phyloP scores from a whole-genome alignment of 228 moss, liverwort and hornwort genomes.

The Sphagnum magellanicum region DNA sequence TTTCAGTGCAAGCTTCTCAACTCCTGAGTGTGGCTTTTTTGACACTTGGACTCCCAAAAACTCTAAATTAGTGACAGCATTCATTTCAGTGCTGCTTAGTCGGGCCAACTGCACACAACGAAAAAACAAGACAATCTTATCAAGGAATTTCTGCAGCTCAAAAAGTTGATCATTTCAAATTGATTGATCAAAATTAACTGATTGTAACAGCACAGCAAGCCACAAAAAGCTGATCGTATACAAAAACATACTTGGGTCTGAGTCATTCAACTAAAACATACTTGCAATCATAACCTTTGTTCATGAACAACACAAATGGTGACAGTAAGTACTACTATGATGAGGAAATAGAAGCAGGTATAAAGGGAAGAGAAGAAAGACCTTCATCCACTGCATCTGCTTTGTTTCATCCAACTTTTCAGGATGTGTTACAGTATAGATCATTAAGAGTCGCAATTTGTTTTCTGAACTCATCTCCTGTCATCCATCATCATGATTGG shows the following conservation, averaged over 20 bases:
- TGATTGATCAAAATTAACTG: too few species aligned
- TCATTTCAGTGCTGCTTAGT: slow-evolving; percentile 84
- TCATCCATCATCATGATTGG: not conserved
- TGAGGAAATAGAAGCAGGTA: too few species aligned
- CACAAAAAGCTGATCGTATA: too few species aligned
- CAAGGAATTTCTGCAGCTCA: not conserved
- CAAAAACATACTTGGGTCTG: too few species aligned
- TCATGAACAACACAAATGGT: too few species aligned
- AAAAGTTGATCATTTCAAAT: not conserved
- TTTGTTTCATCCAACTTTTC: slow-evolving; percentile 87
- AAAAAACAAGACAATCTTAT: not conserved
- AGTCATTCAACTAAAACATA: too few species aligned
- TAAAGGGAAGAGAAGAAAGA: slow-evolving; percentile 4
- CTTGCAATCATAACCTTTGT: too few species aligned
- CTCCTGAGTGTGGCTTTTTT: slow-evolving; percentile 53
- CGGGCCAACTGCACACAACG: slow-evolving; percentile 58
- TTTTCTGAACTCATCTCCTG: slow-evolving; percentile 84
- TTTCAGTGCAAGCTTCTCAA: slow-evolving; percentile 37
- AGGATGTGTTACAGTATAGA: slow-evolving; percentile 96
- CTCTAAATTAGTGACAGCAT: slow-evolving; percentile 87
- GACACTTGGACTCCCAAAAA: slow-evolving; percentile 80
- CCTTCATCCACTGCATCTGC: slow-evolving; percentile 99
- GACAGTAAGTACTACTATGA: too few species aligned
- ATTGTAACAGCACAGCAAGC: too few species aligned
- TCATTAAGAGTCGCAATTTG: slow-evolving; percentile 78